Evolutionary conservation across 2,329 filamentous ascomycete species (phyloP).

Genomic region (Whalleya microplaca): DNA sequence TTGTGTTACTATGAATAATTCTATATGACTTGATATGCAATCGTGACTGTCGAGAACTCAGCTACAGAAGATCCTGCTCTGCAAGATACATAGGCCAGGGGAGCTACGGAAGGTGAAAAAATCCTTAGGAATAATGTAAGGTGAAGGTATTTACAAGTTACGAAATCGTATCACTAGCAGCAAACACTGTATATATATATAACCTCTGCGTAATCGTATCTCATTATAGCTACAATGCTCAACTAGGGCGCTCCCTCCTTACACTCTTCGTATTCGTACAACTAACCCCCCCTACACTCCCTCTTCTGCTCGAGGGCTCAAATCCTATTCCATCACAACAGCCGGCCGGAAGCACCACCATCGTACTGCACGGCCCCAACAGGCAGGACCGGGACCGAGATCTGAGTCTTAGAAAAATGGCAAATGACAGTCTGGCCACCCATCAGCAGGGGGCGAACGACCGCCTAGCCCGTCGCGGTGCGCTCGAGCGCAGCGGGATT

Average conservation of each 20-base stretch:
- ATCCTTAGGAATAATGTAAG: too few relatives aligned
- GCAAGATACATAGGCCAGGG: neutral
- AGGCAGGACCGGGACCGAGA: neutral
- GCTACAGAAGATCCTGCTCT: neutral
- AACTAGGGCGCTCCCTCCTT: neutral
- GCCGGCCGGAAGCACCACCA: neutral
- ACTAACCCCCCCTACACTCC: neutral
- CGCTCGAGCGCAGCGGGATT: conserved; percentile 24
- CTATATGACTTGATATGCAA: neutral
- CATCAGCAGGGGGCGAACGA: conserved; percentile 10
- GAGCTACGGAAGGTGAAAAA: too few relatives aligned
- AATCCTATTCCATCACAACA: neutral
- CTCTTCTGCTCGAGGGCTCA: neutral
- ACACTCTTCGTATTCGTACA: neutral
- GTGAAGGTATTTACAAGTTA: too few relatives aligned
- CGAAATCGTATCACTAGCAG: too few relatives aligned
- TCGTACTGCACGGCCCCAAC: neutral
- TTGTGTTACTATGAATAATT: too few relatives aligned
- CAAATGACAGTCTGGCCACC: conserved; percentile 1
- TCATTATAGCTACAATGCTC: neutral
- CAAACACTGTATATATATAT: neutral
- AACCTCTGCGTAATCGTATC: neutral
- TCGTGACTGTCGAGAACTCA: neutral
- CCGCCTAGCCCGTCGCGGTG: conserved; percentile 36
- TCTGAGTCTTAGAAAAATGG: neutral